phyloP scores from a whole-genome alignment of 352 stramenopile species.

The Globisporangium abappressorium region DNA sequence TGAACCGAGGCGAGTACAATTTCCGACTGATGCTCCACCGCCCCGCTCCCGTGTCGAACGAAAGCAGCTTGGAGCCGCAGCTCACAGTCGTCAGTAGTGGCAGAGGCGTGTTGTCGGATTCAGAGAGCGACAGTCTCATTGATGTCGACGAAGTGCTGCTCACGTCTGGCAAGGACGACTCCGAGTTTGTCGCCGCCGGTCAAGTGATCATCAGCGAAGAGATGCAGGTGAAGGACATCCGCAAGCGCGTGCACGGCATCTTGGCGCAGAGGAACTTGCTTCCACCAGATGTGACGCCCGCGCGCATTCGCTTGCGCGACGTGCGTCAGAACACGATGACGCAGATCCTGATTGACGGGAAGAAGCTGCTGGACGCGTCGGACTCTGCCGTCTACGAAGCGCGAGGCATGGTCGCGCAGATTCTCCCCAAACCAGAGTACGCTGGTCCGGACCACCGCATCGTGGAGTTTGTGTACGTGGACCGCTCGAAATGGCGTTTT shows the following conservation, averaged over 20 bases:
- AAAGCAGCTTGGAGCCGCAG: conserved; percentile 17
- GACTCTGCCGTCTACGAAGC: conserved; percentile 77
- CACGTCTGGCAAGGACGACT: conserved; percentile 45
- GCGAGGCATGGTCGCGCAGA: conserved; percentile 64
- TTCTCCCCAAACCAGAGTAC: conserved; percentile 55
- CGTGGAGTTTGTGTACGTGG: conserved; percentile 65
- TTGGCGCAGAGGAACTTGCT: conserved; percentile 44
- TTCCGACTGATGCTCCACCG: conserved; percentile 68
- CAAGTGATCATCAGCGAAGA: conserved; percentile 77
- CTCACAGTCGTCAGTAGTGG: conserved; percentile 21
- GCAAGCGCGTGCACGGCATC: conserved; percentile 38
- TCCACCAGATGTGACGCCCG: conserved; percentile 24
- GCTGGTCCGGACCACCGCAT: conserved; percentile 48
- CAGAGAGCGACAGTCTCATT: conserved; percentile 34
- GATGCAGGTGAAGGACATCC: conserved; percentile 72
- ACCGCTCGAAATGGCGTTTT: conserved; percentile 67
- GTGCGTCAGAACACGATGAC: conserved; percentile 65
- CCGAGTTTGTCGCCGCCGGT: conserved; percentile 47
- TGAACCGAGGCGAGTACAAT: conserved; percentile 75
- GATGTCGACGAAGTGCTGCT: conserved; percentile 66
- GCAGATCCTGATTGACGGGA: conserved; percentile 57
- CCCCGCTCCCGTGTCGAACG: conserved; percentile 12
- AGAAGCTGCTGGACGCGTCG: conserved; percentile 62
- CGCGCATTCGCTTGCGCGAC: conserved; percentile 64
- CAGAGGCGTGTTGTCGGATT: conserved; percentile 5